Conservation (phyloP, 2,329 filamentous ascomycete genomes). For the Didymella pinodella region DNA sequence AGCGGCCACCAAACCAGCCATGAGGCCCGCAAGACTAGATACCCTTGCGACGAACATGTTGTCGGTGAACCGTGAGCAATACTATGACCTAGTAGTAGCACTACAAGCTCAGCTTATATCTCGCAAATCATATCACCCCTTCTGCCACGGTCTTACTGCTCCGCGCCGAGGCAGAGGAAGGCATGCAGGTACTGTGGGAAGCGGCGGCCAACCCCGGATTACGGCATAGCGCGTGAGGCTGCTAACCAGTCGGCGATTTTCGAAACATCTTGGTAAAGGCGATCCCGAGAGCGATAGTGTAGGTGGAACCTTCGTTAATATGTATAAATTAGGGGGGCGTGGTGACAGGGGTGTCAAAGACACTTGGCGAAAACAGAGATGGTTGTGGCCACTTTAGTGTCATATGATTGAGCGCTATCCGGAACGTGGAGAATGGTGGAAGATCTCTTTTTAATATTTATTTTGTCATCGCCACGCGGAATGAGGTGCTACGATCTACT, state of each 20-base stretch:
- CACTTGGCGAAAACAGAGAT: constrained; percentile 12
- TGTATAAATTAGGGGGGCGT: constrained; percentile 12
- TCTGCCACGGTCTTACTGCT: constrained; percentile 5
- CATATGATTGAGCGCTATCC: neutral
- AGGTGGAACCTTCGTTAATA: constrained; percentile 12
- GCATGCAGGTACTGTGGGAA: constrained; percentile 5
- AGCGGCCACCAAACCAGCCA: constrained; percentile 19
- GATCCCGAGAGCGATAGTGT: neutral
- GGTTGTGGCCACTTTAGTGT: neutral
- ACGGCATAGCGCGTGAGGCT: neutral
- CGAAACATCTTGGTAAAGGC: constrained; percentile 1
- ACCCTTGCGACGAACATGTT: constrained; percentile 8
- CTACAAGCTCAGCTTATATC: neutral
- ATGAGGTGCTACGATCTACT: neutral
- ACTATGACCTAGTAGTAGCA: neutral
- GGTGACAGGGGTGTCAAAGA: neutral
- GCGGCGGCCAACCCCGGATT: constrained; percentile 6
- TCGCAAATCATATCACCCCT: neutral
- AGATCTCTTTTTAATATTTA: constrained; percentile 8
- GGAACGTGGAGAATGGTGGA: constrained; percentile 9
- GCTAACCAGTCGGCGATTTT: constrained; percentile 6
- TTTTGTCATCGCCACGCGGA: constrained; percentile 1
- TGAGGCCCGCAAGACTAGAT: constrained; percentile 9
- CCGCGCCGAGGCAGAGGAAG: constrained; percentile 5
- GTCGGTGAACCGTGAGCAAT: neutral